Base-by-base conservation (phyloP, 2,329 filamentous ascomycete species). In the Trichoderma afroharzianum region DNA sequence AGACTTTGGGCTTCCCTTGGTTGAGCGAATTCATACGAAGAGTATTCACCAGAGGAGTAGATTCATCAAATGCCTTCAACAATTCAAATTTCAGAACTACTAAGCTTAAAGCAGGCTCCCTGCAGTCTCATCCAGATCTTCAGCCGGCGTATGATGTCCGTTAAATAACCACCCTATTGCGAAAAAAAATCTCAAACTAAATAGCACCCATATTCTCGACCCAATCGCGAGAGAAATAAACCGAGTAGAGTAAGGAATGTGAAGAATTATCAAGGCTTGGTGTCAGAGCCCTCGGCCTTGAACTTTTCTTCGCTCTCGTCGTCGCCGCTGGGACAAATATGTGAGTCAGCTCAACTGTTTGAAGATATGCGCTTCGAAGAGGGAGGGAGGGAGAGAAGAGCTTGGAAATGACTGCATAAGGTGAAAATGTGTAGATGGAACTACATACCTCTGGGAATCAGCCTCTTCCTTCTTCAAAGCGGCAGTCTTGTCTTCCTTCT, bases 401-500 rank as follows among this genome's bases (percentile, higher is more conserved):
- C 11, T 3, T 36, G 33, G 33, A 8, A 33, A 2, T 33, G 9
- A 12, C 32, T 33, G 32, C 11, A 3, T 12, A 33, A 12, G 9
- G 5, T 9, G 18, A 4, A 2, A 14, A 32, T 2, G 5, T 6
- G 14, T 14, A 43, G 15, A 68, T 47, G 9, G n/a, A 9, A 9
- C 50, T 11, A 30, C 30, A 12, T 57, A 71, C 68, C 61, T 66
- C 18, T 59, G 53, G 0, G 43, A 21, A 1, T 32, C 11, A 28
- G 50, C 1, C 2, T 64, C 61, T 33, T 77, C 74, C 12, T 72
- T 33, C 70, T 79, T 79, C 70, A 76, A 28, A 1, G 43, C 39
- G 6, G 67, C 39, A 0, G 63, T 12, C 4, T 74, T 73, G 14
- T 77, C 74, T 76, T 78, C 74, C 30, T 75, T 73, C 77, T 82